Evolutionary conservation across 495 filamentous ascomycete species (phyloP), one percentile per base, ranked within the genome.

Genomic region (Podospora fimiseda): DNA sequence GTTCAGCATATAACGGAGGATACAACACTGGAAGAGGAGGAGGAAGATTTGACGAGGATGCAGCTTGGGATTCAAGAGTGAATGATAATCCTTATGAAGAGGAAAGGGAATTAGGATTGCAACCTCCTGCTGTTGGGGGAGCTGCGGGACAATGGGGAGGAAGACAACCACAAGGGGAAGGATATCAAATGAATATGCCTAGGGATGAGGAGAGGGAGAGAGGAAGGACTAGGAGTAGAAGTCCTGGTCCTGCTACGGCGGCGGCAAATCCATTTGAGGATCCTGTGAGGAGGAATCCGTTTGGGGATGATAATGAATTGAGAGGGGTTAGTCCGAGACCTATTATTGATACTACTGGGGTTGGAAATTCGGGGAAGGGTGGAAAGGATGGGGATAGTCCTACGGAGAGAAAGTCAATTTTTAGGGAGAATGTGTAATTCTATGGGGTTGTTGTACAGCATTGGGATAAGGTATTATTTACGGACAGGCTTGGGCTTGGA

Each of bases 21-120:
- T 53, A 57, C 41, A 14, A 43, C n/a, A 60, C 57, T 16, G 47
- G 62, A 42, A 56, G 45, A 2, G 60, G 61, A 37, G 41, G 57
- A 22, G 63, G 75, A 37, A 72, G 73, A 37, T 75, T 74, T 65
- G 72, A 74, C 33, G 85, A 89, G 60, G 85, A 89, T 64, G 83
- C 85, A 52, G 83, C 85, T 20, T 89, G 85, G 85, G 84, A 87
- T 70, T 57, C 83, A 44, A 62, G 81, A 30, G 84, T 89, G 69
- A 76, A 61, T 47, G 83, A 81, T 60, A 77, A 72, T 6, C 66
- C 67, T 13, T 81, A 83, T 58, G 80, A 84, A 53, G 75, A 87
- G 55, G 85, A 86, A 69, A 77, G 83, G 58, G 85, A 88, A 64
- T 62, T 80, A 7, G 75, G 74, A 0, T 48, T 73, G 30, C 67